Evolutionary conservation across 2,329 filamentous ascomycete genomes (phyloP), one percentile per base, ranked within the genome.

Genomic region (Penicillium italicum): DNA sequence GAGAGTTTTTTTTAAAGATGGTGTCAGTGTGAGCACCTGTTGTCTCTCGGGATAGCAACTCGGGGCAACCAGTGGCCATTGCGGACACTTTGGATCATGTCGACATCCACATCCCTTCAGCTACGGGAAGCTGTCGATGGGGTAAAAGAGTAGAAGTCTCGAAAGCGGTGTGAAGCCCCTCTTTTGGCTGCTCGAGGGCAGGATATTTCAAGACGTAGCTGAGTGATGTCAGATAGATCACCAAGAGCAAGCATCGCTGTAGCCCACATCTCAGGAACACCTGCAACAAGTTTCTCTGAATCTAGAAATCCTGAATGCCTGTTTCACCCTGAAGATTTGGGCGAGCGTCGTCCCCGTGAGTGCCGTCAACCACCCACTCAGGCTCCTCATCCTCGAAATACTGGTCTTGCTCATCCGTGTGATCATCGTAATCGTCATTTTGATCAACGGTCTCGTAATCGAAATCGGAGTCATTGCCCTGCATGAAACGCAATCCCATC

Each of bases 321-420:
- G 87, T 90, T 72, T 90, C 84, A 3, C 87, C 86, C 36, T 69
- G 65, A 54, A 72, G 56, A 44, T 58, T 63, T 7, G 56, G 53
- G 26, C 58, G 62, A 12, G 64, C 60, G 37, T 70, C 69, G 4
- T 66, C 67, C 22, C 69, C 70, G 12, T 70, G 72, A 2, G 78
- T 69, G 7, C 73, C 75, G 48, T 78, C 79, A 37, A 77, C 76
- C 30, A 82, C 77, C 82, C 87, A 90, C 45, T 80, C 79, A 0
- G 88, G 87, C 63, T 89, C 86, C 76, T 96, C 88, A 6, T 85
- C 85, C 22, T 91, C 89, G 68, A 95, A 92, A 77, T 89, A 96
- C 20, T 80, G 80, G 36, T 96, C 90, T 71, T 93, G 81, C 61
- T 82, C 80, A 76, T 83, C 78, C 68, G 80, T 72, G 78, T 74